These are phyloP conservation scores for Solanum aculeatissimum DNA, from an alignment of 305 asterid species.

Conservation along the genomic window DNA sequence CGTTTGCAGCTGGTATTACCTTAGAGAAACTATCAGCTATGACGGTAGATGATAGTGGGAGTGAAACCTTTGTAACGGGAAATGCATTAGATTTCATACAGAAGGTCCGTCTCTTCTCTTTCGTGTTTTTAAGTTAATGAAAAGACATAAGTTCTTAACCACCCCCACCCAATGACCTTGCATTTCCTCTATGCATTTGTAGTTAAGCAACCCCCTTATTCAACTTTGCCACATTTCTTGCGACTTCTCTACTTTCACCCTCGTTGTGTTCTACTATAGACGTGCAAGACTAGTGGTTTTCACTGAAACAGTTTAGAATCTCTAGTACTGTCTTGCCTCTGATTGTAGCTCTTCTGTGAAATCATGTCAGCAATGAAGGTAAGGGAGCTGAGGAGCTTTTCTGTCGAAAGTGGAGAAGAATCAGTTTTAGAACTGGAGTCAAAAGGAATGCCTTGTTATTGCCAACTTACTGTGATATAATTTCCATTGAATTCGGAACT, in stretches of 20 bases:
- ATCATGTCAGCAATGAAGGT: neutral
- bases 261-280: neutral
- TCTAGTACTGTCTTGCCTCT: neutral
- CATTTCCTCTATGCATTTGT: neutral
- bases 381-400: neutral
- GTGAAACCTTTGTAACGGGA: slow-evolving; percentile 80
- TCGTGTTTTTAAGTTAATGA: neutral
- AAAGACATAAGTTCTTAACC: neutral
- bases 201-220: neutral
- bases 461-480: neutral
- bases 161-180: neutral
- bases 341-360: neutral
- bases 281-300: neutral
- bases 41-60: slow-evolving; percentile 84
- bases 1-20: slow-evolving; percentile 87
- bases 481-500: neutral
- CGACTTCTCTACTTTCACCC: neutral
- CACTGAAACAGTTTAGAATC: neutral
- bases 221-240: neutral
- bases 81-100: slow-evolving; percentile 80
- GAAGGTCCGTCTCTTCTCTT: slow-evolving; percentile 34
- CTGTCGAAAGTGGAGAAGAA: neutral
- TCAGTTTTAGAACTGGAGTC: neutral
- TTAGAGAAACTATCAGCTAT: slow-evolving; percentile 86
- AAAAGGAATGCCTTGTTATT: neutral